phyloP scores from a whole-genome alignment of 768 basidiomycete species.

The Mycena filopes region DNA sequence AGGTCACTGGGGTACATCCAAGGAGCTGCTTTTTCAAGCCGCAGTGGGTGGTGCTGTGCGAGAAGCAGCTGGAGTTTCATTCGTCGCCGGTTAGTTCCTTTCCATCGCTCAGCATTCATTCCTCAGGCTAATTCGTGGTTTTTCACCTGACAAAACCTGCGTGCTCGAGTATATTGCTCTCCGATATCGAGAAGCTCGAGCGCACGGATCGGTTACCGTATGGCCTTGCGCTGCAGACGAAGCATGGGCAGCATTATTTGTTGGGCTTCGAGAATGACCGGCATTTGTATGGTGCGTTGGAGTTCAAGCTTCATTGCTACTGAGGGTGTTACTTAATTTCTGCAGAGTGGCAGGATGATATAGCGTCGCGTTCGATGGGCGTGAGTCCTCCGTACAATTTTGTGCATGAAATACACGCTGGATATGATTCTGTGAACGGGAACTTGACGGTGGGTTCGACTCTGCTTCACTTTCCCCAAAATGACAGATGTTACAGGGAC shows the following conservation, averaged over 20 bases:
- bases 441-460: neutral
- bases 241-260: neutral
- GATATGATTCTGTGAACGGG: neutral
- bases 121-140: neutral
- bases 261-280: constrained; percentile 4
- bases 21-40: neutral
- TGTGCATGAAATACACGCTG: neutral
- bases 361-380: neutral
- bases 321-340: too few species aligned
- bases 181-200: constrained; percentile 11
- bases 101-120: too few species aligned
- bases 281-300: neutral
- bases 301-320: too few species aligned
- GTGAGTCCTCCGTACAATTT: constrained; percentile 15
- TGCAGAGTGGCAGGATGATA: constrained; percentile 21
- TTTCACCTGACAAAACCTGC: neutral
- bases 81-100: neutral
- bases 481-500: neutral
- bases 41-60: constrained; percentile 12
- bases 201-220: neutral
- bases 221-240: constrained; percentile 5
- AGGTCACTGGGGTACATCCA: neutral
- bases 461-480: neutral
- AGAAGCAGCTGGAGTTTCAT: constrained; percentile 1
- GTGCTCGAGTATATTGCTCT: neutral